Evolutionary conservation across 2,329 filamentous ascomycete species (phyloP).

Genomic region (Uncinocarpus reesii): DNA sequence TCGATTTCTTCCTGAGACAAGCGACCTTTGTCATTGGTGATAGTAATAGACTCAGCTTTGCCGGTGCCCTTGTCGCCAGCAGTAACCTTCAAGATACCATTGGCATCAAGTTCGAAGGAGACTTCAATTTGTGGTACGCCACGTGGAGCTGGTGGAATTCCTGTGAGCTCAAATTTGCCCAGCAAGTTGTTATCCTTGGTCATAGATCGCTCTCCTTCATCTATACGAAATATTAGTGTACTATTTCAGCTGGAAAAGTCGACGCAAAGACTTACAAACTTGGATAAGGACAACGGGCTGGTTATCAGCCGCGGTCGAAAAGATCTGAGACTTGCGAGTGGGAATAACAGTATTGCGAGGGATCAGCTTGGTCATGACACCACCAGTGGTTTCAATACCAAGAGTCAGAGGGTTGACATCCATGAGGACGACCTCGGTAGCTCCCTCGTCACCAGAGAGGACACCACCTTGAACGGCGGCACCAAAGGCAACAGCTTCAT

Average conservation of each 20-base stretch:
- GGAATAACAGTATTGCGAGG: slow-evolving; percentile 89
- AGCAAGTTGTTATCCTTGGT: slow-evolving; percentile 96
- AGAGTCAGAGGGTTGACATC: slow-evolving; percentile 94
- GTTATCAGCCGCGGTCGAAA: slow-evolving; percentile 94
- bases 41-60: slow-evolving; percentile 94
- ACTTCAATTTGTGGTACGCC: slow-evolving; percentile 98
- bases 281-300: slow-evolving; percentile 92
- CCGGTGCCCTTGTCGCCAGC: slow-evolving; percentile 97
- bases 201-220: slow-evolving; percentile 83
- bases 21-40: slow-evolving; percentile 98
- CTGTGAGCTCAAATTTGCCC: slow-evolving; percentile 95
- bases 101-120: slow-evolving; percentile 93
- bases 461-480: slow-evolving; percentile 96
- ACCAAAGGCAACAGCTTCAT: slow-evolving; percentile 96
- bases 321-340: slow-evolving; percentile 95
- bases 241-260: neutral
- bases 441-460: slow-evolving; percentile 75
- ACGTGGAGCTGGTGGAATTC: slow-evolving; percentile 87
- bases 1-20: slow-evolving; percentile 95
- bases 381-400: slow-evolving; percentile 93
- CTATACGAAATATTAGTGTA: slow-evolving; percentile 22
- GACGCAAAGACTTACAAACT: slow-evolving; percentile 50
- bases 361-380: slow-evolving; percentile 96
- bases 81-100: slow-evolving; percentile 94
- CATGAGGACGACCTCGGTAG: slow-evolving; percentile 78